Percentiles rank a stretch among this genome's conserved stretches.
phyloP scores from a whole-genome alignment of 2,329 filamentous ascomycete genomes.

The Botrytis porri region DNA sequence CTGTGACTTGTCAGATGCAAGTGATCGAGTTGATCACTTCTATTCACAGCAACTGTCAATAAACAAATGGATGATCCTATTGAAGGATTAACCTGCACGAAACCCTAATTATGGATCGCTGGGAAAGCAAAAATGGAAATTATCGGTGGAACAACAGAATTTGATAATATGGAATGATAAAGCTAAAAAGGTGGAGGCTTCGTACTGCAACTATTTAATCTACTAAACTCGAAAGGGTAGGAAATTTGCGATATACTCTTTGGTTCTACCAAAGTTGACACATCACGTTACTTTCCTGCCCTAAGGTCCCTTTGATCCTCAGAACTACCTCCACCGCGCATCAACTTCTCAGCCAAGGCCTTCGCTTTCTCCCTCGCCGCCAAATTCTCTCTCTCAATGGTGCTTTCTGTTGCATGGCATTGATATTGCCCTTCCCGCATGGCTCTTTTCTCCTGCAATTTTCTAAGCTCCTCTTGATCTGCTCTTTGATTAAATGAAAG shows the following conservation, averaged over 20 bases:
- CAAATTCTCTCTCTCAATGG: background rate
- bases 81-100: background rate
- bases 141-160: background rate
- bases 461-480: slow-evolving; percentile 1
- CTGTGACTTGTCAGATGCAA: background rate
- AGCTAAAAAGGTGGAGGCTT: background rate
- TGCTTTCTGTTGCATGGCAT: background rate
- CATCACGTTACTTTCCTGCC: background rate
- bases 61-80: background rate
- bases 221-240: background rate
- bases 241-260: background rate
- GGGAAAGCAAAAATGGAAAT: background rate
- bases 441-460: background rate
- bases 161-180: background rate
- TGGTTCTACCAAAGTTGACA: background rate
- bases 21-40: slow-evolving; percentile 1
- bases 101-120: background rate
- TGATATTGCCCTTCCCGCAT: background rate
- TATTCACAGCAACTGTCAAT: background rate
- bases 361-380: background rate
- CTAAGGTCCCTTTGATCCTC: background rate
- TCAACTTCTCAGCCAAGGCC: background rate
- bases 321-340: background rate
- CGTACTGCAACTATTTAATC: background rate
- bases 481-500: slow-evolving; percentile 1